phyloP scores from a whole-genome alignment of 305 asterid genomes.

The Striga hermonthica region DNA sequence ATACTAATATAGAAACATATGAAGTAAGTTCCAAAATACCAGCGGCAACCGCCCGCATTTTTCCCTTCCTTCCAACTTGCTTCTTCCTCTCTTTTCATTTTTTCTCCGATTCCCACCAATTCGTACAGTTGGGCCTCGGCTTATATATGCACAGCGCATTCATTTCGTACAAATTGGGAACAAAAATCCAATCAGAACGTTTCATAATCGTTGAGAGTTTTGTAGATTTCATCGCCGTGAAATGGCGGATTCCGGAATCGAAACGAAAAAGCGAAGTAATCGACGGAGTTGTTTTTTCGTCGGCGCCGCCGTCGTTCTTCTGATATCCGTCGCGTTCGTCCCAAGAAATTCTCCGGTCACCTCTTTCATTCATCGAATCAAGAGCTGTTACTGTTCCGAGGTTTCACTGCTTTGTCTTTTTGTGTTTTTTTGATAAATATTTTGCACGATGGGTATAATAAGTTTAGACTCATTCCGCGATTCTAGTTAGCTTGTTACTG shows the following conservation, averaged over 20 bases:
- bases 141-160: too few relatives aligned
- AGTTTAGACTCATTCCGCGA: neutral
- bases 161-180: too few relatives aligned
- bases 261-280: constrained; percentile 24
- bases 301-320: constrained; percentile 42
- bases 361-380: constrained; percentile 33
- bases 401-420: constrained; percentile 22
- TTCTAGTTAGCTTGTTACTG: constrained; percentile 12
- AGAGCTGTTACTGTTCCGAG: constrained; percentile 43
- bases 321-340: constrained; percentile 38
- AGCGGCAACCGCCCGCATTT: too few relatives aligned
- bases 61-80: too few relatives aligned
- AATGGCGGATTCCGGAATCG: constrained; percentile 38
- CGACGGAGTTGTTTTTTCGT: constrained; percentile 27
- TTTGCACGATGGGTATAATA: neutral
- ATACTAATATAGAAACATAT: too few relatives aligned
- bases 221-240: constrained; percentile 4
- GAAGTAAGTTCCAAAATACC: too few relatives aligned
- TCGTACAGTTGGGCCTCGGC: too few relatives aligned
- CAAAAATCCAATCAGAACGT: too few relatives aligned
- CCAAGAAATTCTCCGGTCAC: constrained; percentile 28
- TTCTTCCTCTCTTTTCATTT: too few relatives aligned
- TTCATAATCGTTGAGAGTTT: too few relatives aligned
- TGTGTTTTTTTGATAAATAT: neutral
- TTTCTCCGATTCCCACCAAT: too few relatives aligned